Evolutionary conservation across 169 alveolate genomes (phyloP).

Genomic region (Plasmodium yoelii): DNA sequence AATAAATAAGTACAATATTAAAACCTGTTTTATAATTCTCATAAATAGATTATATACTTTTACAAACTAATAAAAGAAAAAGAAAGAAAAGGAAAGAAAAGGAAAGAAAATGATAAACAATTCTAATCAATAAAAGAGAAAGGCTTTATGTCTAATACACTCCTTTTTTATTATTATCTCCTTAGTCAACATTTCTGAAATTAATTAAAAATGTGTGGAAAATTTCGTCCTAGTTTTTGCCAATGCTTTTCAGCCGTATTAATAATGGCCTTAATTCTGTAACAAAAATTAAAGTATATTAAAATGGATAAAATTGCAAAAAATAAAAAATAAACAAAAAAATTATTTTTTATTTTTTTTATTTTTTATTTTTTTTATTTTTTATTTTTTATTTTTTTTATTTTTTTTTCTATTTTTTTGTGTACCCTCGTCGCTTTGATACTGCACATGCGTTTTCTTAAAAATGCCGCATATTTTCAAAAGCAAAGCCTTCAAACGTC

Average conservation of each 20-base stretch:
- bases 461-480: constrained; percentile 39
- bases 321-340: no score
- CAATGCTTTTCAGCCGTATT: constrained; percentile 46
- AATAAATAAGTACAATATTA: no score
- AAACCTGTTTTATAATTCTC: no score
- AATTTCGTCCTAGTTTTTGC: constrained; percentile 3
- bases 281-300: background rate
- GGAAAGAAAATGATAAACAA: no score
- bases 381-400: background rate
- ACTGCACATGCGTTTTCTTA: constrained; percentile 67
- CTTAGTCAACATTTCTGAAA: no score
- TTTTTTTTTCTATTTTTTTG: background rate
- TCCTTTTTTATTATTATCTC: no score
- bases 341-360: background rate
- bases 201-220: no score
- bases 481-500: constrained; percentile 19
- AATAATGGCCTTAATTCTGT: constrained; percentile 61
- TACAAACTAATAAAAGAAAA: no score
- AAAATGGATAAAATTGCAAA: background rate
- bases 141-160: no score
- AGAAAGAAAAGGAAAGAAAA: no score
- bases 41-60: no score
- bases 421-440: constrained; percentile 55
- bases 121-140: no score
- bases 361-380: background rate